These are phyloP conservation scores for Martiniozyma abietophila DNA, from an alignment of 805 yeast species.

Conservation along the genomic window DNA sequence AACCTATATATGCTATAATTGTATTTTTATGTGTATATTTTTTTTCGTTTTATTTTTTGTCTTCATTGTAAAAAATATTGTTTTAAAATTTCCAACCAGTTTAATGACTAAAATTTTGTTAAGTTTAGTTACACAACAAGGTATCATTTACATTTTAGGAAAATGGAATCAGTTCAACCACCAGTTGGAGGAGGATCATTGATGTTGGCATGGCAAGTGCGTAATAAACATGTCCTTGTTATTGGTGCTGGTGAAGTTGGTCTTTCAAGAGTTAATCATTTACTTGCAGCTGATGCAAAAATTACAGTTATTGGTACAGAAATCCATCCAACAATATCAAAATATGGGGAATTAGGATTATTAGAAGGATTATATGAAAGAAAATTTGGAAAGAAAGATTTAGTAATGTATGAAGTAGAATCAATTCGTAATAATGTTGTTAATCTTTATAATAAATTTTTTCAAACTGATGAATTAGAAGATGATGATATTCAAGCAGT, in stretches of 20 bases:
- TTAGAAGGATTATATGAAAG: constrained; percentile 34
- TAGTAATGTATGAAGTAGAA: constrained; percentile 37
- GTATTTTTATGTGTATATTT: too few relatives aligned
- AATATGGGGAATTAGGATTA: constrained; percentile 31
- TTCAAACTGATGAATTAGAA: too few relatives aligned
- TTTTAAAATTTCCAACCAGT: not conserved
- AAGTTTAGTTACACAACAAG: not conserved
- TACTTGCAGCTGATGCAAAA: constrained; percentile 60
- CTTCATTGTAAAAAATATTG: too few relatives aligned
- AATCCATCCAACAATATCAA: constrained; percentile 27
- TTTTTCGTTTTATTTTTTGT: too few relatives aligned
- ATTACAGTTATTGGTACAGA: constrained; percentile 49
- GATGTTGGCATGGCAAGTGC: constrained; percentile 67
- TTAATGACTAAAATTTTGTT: not conserved
- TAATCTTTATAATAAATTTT: not conserved
- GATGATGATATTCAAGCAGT: constrained; percentile 15
- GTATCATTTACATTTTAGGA: not conserved
- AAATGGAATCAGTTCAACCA: constrained; percentile 3
- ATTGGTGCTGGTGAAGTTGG: constrained; percentile 81
- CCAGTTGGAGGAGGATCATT: constrained; percentile 43
- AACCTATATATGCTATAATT: too few relatives aligned
- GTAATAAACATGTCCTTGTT: constrained; percentile 55
- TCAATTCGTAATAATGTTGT: constrained; percentile 4
- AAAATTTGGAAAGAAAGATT: constrained; percentile 38
- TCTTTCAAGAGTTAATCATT: constrained; percentile 54